Conservation (phyloP, 2,329 filamentous ascomycete genomes). For the Aspergillus sp. region DNA sequence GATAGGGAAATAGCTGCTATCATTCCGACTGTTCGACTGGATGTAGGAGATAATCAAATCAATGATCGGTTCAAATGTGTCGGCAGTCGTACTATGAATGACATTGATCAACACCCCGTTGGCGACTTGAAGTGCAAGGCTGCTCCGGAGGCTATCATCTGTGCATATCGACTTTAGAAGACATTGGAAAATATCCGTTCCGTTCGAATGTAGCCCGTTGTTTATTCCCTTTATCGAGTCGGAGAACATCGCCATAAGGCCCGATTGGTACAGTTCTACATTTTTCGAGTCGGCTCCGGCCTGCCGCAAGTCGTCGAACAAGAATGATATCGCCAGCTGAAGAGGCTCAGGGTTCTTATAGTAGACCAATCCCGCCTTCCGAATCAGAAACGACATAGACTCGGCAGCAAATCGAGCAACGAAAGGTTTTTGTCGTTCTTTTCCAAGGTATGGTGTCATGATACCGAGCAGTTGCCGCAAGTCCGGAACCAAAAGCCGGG, state of each 20-base stretch:
- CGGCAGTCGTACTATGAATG: slow-evolving; percentile 75
- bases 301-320: slow-evolving; percentile 64
- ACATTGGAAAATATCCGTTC: slow-evolving; percentile 52
- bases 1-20: slow-evolving; percentile 41
- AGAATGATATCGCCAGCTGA: slow-evolving; percentile 67
- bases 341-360: slow-evolving; percentile 71
- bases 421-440: slow-evolving; percentile 76
- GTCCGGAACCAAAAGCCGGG: slow-evolving; percentile 80
- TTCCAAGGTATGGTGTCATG: slow-evolving; percentile 81
- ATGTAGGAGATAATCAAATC: slow-evolving; percentile 59
- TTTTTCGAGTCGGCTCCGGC: slow-evolving; percentile 33
- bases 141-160: slow-evolving; percentile 28
- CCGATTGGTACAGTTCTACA: slow-evolving; percentile 70
- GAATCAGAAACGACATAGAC: slow-evolving; percentile 87
- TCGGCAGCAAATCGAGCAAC: slow-evolving; percentile 92
- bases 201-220: slow-evolving; percentile 58
- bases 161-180: slow-evolving; percentile 43
- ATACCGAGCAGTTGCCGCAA: slow-evolving; percentile 80
- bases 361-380: slow-evolving; percentile 78
- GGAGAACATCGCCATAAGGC: slow-evolving; percentile 87
- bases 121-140: slow-evolving; percentile 59
- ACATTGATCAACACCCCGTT: slow-evolving; percentile 76
- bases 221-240: slow-evolving; percentile 71
- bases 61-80: slow-evolving; percentile 70
- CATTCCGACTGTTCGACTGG: slow-evolving; percentile 32